A percentile compares a stretch with the other conserved stretches of the same genome.
Conservation (phyloP, 2,329 filamentous ascomycete genomes). For the Cytospora chrysosperma region DNA sequence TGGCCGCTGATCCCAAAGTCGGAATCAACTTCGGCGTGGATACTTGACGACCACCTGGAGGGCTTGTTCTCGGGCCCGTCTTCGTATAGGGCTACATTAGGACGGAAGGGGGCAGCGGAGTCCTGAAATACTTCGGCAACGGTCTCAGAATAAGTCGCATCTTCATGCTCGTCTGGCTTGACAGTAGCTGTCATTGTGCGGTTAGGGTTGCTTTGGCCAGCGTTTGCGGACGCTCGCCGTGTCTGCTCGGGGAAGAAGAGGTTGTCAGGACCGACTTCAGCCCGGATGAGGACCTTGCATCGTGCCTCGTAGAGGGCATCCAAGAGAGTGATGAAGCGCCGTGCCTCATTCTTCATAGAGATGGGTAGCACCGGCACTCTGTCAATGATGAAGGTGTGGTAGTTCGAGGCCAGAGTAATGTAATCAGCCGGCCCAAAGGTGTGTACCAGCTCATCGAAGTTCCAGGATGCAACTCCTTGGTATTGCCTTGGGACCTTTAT, state of each 20-base stretch:
- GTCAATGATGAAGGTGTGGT: slow-evolving; percentile 74
- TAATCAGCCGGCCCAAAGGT: slow-evolving; percentile 78
- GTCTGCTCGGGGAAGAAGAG: slow-evolving; percentile 70
- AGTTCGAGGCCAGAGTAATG: slow-evolving; percentile 75
- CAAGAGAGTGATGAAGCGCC: slow-evolving; percentile 75
- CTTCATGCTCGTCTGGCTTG: slow-evolving; percentile 32
- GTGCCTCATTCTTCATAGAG: slow-evolving; percentile 75
- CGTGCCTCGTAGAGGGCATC: slow-evolving; percentile 81
- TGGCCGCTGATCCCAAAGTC: slow-evolving; percentile 46
- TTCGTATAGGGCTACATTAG: slow-evolving; percentile 69
- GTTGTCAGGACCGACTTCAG: slow-evolving; percentile 66
- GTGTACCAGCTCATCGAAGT: slow-evolving; percentile 66
- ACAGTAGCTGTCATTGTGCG: slow-evolving; percentile 40
- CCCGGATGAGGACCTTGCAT: slow-evolving; percentile 71
- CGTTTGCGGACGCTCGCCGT: slow-evolving; percentile 26
- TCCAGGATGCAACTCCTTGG: slow-evolving; percentile 61
- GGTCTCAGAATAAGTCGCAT: slow-evolving; percentile 64
- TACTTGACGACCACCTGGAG: slow-evolving; percentile 39
- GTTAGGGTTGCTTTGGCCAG: neutral
- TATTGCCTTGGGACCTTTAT: slow-evolving; percentile 59
- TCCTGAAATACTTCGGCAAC: slow-evolving; percentile 77
- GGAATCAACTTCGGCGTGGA: slow-evolving; percentile 57
- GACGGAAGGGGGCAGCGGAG: slow-evolving; percentile 71
- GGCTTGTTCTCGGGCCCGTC: slow-evolving; percentile 31
- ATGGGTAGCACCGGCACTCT: slow-evolving; percentile 66